Conservation (phyloP, 768 basidiomycete species). For the Leucosporidium creatinivorum region DNA sequence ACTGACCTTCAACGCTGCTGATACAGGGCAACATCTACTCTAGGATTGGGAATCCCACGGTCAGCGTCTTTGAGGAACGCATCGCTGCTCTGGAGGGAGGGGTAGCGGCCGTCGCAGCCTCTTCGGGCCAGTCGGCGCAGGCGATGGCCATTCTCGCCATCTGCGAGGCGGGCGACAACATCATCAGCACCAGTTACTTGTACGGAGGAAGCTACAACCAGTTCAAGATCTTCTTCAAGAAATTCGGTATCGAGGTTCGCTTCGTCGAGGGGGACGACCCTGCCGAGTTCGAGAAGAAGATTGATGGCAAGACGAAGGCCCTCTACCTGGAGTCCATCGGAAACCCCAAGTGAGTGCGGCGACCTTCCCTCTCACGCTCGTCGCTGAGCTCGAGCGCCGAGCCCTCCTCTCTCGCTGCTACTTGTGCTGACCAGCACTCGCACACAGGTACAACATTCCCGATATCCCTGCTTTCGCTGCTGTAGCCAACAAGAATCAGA, state of each 20-base stretch:
- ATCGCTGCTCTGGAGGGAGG: slow-evolving; percentile 77
- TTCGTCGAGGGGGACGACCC: slow-evolving; percentile 57
- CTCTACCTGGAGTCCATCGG: slow-evolving; percentile 61
- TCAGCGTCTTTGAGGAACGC: slow-evolving; percentile 67
- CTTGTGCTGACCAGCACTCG: too few relatives aligned
- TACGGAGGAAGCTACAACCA: slow-evolving; percentile 43
- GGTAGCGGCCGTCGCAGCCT: slow-evolving; percentile 61
- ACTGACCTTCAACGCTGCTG: too few relatives aligned
- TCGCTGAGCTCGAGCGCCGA: too few relatives aligned
- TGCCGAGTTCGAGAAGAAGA: slow-evolving; percentile 56
- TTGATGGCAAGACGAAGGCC: slow-evolving; percentile 63
- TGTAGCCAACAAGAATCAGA: slow-evolving; percentile 60
- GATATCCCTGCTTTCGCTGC: slow-evolving; percentile 61
- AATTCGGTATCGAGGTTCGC: slow-evolving; percentile 47
- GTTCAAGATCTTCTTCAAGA: slow-evolving; percentile 17
- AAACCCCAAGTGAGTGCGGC: slow-evolving; percentile 61
- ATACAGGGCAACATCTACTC: slow-evolving; percentile 42
- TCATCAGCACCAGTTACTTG: slow-evolving; percentile 44
- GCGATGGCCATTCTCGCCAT: slow-evolving; percentile 45
- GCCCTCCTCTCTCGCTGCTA: too few relatives aligned
- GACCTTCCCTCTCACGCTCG: too few relatives aligned
- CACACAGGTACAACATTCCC: slow-evolving; percentile 49
- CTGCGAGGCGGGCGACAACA: slow-evolving; percentile 63
- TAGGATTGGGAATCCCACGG: slow-evolving; percentile 31
- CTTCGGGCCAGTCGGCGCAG: slow-evolving; percentile 55